These are phyloP conservation scores for Sordariomycetes sp. DNA, from an alignment of 2,329 filamentous ascomycete genomes.

Conservation along the genomic window DNA sequence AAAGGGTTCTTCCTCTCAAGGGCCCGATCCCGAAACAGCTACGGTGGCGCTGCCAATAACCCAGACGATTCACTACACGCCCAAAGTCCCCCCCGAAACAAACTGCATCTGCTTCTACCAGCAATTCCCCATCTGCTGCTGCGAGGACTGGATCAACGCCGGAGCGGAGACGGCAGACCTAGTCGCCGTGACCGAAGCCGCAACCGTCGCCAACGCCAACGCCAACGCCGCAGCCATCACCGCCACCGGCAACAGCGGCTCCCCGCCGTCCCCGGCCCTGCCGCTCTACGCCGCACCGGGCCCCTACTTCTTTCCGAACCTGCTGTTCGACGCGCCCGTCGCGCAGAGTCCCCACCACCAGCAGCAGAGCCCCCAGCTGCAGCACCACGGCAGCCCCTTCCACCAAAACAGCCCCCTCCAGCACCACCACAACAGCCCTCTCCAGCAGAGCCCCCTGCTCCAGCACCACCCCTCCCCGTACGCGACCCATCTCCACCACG, in stretches of 20 bases:
- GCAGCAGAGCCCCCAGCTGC: not conserved
- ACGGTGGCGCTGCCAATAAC: conserved; percentile 2
- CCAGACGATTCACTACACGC: not conserved
- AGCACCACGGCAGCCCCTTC: not conserved
- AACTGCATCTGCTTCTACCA: conserved; percentile 2
- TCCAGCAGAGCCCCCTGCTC: not conserved
- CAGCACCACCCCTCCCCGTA: not conserved
- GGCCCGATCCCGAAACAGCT: not conserved
- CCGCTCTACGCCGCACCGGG: not conserved
- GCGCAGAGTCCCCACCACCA: not conserved
- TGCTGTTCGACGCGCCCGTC: not conserved
- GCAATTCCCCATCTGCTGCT: not conserved
- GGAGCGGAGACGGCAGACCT: not conserved
- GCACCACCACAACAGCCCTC: not conserved
- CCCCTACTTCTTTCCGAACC: not conserved
- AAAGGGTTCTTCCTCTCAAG: conserved; percentile 1
- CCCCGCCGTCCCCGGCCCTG: not conserved
- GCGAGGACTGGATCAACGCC: not conserved
- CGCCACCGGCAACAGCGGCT: not conserved
- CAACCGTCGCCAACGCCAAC: not conserved
- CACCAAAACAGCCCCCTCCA: not conserved
- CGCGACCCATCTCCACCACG: not conserved
- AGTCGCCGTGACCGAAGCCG: not conserved
- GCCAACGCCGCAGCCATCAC: not conserved
- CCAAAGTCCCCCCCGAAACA: conserved; percentile 3